Conservation (phyloP, 371 early-diverging fungal genomes). For the Rhizopus arrhizus region DNA sequence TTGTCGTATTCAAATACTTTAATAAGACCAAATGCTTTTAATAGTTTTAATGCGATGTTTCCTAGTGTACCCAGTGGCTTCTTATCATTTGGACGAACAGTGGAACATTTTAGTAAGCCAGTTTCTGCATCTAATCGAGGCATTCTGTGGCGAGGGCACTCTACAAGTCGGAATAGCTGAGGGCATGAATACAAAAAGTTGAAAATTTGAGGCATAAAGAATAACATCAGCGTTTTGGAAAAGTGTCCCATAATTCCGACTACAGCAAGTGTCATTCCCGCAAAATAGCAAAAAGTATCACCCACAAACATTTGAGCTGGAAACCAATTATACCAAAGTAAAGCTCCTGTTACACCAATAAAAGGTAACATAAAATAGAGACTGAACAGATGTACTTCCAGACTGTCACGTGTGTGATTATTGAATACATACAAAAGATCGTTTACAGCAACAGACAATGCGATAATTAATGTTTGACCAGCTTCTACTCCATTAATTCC, state of each 20-base stretch:
- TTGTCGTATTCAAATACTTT: constrained; percentile 66
- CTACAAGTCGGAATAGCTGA: constrained; percentile 91
- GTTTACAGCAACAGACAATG: constrained; percentile 80
- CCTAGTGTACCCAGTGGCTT: constrained; percentile 44
- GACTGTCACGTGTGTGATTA: constrained; percentile 49
- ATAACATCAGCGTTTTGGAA: constrained; percentile 89
- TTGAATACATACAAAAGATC: constrained; percentile 68
- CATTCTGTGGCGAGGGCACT: constrained; percentile 98
- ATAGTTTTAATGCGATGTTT: constrained; percentile 36
- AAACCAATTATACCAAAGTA: constrained; percentile 86
- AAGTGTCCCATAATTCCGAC: constrained; percentile 94
- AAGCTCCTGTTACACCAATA: constrained; percentile 78
- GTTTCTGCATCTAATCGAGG: constrained; percentile 71
- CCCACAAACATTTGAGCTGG: constrained; percentile 97
- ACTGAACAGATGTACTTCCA: constrained; percentile 80
- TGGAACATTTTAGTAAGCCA: constrained; percentile 49
- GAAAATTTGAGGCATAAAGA: constrained; percentile 95
- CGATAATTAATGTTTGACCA: constrained; percentile 90
- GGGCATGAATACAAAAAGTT: constrained; percentile 96
- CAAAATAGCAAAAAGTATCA: constrained; percentile 96
- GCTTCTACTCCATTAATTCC: constrained; percentile 98
- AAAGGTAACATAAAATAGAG: constrained; percentile 92
- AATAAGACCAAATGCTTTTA: constrained; percentile 46
- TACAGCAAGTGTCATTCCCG: constrained; percentile 97
- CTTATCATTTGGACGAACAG: constrained; percentile 31